A percentile compares a stretch with the other conserved stretches of the same genome.
These are phyloP conservation scores for Plasmodium gallinaceum DNA, from an alignment of 169 alveolate species.

Conservation along the genomic window DNA sequence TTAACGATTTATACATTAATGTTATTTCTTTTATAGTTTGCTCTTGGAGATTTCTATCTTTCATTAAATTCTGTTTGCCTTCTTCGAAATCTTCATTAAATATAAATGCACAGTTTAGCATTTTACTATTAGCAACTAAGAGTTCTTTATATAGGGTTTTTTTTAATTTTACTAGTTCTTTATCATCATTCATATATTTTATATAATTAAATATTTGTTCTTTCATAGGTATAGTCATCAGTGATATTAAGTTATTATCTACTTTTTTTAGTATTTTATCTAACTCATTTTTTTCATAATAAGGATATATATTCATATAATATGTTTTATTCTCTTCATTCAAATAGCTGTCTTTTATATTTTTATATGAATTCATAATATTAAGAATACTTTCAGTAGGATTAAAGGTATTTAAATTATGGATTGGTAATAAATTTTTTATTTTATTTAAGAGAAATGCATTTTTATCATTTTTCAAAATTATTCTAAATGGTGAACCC, in stretches of 20 bases:
- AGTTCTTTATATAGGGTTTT: slow-evolving; percentile 33
- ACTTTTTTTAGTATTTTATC: slow-evolving; percentile 24
- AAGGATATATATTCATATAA: slow-evolving; percentile 41
- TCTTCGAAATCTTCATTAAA: neutral
- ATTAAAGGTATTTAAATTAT: neutral
- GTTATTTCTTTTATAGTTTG: slow-evolving; percentile 25
- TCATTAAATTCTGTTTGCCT: slow-evolving; percentile 5
- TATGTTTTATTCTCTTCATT: neutral
- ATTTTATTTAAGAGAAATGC: slow-evolving; percentile 13
- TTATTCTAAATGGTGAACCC: slow-evolving; percentile 64
- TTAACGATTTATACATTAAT: slow-evolving; percentile 47
- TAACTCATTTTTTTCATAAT: slow-evolving; percentile 35
- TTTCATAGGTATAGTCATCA: slow-evolving; percentile 64
- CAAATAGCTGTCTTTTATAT: slow-evolving; percentile 34
- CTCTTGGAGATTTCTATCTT: slow-evolving; percentile 7
- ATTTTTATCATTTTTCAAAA: slow-evolving; percentile 48
- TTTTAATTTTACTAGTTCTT: slow-evolving; percentile 22
- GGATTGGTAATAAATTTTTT: slow-evolving; percentile 35
- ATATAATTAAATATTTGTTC: slow-evolving; percentile 47
- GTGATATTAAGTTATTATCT: slow-evolving; percentile 26
- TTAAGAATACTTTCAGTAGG: slow-evolving; percentile 4
- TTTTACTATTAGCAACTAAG: slow-evolving; percentile 2
- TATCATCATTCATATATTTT: slow-evolving; percentile 21
- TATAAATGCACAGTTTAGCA: slow-evolving; percentile 19
- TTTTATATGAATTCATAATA: slow-evolving; percentile 34